These are phyloP conservation scores for Arachnomyces sp. DNA, from an alignment of 2,329 filamentous ascomycete species.

Conservation along the genomic window DNA sequence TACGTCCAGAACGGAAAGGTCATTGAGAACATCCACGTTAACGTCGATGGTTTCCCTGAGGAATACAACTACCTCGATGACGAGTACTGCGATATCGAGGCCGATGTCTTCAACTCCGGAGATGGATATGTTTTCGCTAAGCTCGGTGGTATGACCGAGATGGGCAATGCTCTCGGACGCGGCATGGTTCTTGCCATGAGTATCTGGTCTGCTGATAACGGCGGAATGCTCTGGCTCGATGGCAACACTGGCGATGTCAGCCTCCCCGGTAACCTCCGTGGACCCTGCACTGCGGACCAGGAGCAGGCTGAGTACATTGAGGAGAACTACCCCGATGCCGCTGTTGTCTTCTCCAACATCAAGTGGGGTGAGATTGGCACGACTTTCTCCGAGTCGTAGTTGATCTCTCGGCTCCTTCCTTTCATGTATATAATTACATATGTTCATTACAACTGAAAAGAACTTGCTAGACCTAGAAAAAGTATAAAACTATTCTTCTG, in stretches of 20 bases:
- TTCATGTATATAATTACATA: too few species aligned
- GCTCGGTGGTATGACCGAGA: conserved; percentile 47
- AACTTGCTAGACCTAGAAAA: conserved; percentile 1
- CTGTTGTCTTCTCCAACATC: conserved; percentile 1
- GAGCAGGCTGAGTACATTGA: conserved; percentile 45
- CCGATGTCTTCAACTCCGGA: conserved; percentile 38
- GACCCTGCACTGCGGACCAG: conserved; percentile 48
- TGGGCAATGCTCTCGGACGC: conserved; percentile 45
- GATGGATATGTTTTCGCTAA: conserved; percentile 43
- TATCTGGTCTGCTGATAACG: conserved; percentile 48
- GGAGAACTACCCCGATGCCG: conserved; percentile 22
- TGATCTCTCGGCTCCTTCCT: too few species aligned
- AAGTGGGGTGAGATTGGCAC: conserved; percentile 3
- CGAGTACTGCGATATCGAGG: conserved; percentile 45
- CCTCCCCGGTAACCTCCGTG: conserved; percentile 29
- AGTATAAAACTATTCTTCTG: conserved; percentile 3
- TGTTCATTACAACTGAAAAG: conserved; percentile 1
- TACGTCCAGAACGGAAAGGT: conserved; percentile 54
- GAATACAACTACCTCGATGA: conserved; percentile 45
- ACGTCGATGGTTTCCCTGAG: conserved; percentile 35
- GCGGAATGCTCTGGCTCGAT: conserved; percentile 53
- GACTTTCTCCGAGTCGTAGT: not conserved
- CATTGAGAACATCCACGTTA: conserved; percentile 43
- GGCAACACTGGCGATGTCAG: conserved; percentile 11
- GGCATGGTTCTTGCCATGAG: conserved; percentile 55